A percentile compares a stretch with the other conserved stretches of the same genome.
These are phyloP conservation scores for Aspergillus niger DNA, from an alignment of 2,329 filamentous ascomycete genomes.

Conservation along the genomic window DNA sequence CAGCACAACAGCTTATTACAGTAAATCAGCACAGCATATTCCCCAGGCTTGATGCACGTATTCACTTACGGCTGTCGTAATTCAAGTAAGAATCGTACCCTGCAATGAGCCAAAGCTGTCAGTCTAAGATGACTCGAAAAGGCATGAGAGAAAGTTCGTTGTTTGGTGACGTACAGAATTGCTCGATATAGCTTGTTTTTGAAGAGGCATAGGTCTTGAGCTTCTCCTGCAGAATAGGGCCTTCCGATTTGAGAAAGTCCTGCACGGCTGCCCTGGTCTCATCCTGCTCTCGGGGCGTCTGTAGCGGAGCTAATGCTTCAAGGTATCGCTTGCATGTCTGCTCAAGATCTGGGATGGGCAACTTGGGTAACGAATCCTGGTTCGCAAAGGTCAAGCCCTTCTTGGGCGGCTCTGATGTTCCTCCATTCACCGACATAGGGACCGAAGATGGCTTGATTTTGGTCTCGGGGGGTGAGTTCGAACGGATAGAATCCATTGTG, in stretches of 20 bases:
- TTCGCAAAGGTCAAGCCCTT: slow-evolving; percentile 82
- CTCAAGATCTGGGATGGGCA: slow-evolving; percentile 89
- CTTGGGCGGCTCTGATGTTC: slow-evolving; percentile 44
- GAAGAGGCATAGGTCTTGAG: slow-evolving; percentile 86
- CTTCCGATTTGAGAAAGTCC: slow-evolving; percentile 80
- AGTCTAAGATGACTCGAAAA: not conserved
- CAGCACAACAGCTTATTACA: slow-evolving; percentile 70
- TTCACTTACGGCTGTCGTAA: slow-evolving; percentile 74
- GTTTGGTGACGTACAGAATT: slow-evolving; percentile 75
- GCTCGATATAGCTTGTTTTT: slow-evolving; percentile 95
- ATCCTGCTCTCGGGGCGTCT: slow-evolving; percentile 75
- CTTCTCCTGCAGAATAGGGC: slow-evolving; percentile 81
- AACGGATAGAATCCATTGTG: slow-evolving; percentile 56
- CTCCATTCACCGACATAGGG: slow-evolving; percentile 19
- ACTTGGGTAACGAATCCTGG: slow-evolving; percentile 84
- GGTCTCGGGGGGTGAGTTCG: slow-evolving; percentile 29
- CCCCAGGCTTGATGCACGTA: slow-evolving; percentile 5
- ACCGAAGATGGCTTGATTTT: slow-evolving; percentile 17
- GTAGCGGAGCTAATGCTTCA: slow-evolving; percentile 75
- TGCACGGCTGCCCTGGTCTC: slow-evolving; percentile 78
- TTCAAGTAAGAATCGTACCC: slow-evolving; percentile 99
- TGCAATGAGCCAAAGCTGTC: slow-evolving; percentile 40
- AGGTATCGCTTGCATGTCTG: slow-evolving; percentile 77
- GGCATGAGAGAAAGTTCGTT: not conserved
- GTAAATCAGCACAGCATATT: slow-evolving; percentile 14